A percentile compares a stretch with the other conserved stretches of the same genome.
phyloP scores from a whole-genome alignment of 495 filamentous ascomycete species.

The Haplographium delicatum region DNA sequence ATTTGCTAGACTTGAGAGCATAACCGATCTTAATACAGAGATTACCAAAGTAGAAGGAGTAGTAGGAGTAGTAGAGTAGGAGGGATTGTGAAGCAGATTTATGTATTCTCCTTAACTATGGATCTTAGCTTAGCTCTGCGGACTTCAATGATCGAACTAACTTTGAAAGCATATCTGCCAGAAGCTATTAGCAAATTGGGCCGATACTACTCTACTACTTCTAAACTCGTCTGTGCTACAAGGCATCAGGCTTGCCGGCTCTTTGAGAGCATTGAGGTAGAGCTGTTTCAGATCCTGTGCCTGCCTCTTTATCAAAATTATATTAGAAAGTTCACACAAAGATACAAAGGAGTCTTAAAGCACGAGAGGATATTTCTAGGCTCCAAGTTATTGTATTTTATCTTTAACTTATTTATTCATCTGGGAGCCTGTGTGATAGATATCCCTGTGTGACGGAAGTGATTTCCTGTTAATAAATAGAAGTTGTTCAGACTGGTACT shows the following conservation, averaged over 20 bases:
- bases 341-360: constrained; percentile 6
- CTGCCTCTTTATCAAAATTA: too few species aligned
- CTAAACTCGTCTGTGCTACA: constrained; percentile 25
- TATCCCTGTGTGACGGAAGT: constrained; percentile 29
- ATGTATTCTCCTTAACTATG: background rate
- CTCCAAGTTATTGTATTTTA: constrained; percentile 5
- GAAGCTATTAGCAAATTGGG: constrained; percentile 28
- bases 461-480: constrained; percentile 30
- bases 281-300: constrained; percentile 20
- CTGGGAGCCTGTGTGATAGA: constrained; percentile 7
- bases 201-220: constrained; percentile 24
- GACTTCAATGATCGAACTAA: constrained; percentile 10
- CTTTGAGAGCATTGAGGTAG: constrained; percentile 24
- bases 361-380: constrained; percentile 14
- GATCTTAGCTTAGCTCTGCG: constrained; percentile 8
- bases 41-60: too few species aligned
- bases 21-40: background rate
- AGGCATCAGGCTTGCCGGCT: constrained; percentile 18
- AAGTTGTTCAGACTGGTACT: constrained; percentile 27
- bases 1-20: background rate
- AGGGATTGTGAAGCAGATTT: constrained; percentile 7
- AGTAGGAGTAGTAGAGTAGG: too few species aligned
- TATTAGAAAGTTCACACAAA: constrained; percentile 8
- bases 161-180: constrained; percentile 21
- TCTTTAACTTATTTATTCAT: constrained; percentile 8